phyloP scores from a whole-genome alignment of 2,329 filamentous ascomycete species.

The Didymosphaeria variabile region DNA sequence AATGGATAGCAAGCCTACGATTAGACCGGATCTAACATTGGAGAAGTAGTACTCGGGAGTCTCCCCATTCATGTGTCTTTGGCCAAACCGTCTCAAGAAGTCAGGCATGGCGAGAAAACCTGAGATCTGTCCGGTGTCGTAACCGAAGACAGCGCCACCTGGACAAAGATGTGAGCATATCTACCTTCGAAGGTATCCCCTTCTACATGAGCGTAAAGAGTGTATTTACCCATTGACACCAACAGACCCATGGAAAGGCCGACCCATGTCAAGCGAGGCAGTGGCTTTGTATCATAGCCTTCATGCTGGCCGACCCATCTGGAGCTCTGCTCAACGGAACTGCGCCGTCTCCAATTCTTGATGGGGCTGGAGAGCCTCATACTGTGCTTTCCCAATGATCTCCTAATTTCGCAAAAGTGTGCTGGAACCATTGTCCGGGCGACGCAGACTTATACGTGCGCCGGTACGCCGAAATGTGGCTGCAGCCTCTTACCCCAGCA shows the following conservation, averaged over 20 bases:
- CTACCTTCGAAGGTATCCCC: no score
- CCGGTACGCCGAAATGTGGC: neutral
- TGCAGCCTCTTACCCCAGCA: neutral
- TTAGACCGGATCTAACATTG: slow-evolving; percentile 39
- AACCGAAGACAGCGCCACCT: slow-evolving; percentile 45
- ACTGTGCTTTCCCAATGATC: neutral
- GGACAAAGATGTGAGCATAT: slow-evolving; percentile 3
- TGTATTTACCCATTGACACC: slow-evolving; percentile 38
- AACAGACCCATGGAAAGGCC: slow-evolving; percentile 38
- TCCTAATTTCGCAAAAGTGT: neutral
- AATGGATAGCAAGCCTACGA: slow-evolving; percentile 64
- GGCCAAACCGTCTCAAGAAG: slow-evolving; percentile 35
- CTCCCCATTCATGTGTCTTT: slow-evolving; percentile 17
- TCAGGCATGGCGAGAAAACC: slow-evolving; percentile 44
- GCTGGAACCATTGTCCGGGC: neutral
- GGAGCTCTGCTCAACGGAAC: slow-evolving; percentile 26
- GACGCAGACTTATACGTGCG: neutral
- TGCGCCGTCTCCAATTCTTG: slow-evolving; percentile 25
- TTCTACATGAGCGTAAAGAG: neutral
- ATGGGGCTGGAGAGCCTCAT: slow-evolving; percentile 30
- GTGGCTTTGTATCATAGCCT: slow-evolving; percentile 34
- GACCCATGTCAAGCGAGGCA: slow-evolving; percentile 33
- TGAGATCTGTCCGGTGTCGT: slow-evolving; percentile 42
- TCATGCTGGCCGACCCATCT: slow-evolving; percentile 30
- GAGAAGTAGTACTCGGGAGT: slow-evolving; percentile 32